A percentile compares a stretch with the other conserved stretches of the same genome.
Evolutionary conservation across 139 green algal species (phyloP).

Genomic region (Micractinium sp.): DNA sequence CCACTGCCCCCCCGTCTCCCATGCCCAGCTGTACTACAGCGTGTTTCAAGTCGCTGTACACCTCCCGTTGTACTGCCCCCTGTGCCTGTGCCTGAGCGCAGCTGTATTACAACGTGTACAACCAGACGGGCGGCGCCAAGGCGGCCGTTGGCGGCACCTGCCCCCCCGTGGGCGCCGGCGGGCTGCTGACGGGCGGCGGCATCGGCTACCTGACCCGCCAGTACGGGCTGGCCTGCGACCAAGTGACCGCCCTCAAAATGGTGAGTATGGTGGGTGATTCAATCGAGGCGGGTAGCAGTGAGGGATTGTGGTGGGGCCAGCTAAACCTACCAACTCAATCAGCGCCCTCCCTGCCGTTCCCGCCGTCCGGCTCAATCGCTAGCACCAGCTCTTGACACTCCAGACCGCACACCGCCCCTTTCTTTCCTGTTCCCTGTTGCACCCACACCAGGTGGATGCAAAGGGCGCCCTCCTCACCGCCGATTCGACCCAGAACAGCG

Average conservation of each 20-base stretch:
- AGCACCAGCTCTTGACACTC: no score
- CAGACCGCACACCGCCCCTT: no score
- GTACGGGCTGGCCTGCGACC: conserved; percentile 24
- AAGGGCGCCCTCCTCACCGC: neutral
- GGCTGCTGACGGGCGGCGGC: conserved; percentile 5
- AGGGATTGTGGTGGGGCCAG: neutral
- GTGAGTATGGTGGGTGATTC: neutral
- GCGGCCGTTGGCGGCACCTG: conserved; percentile 18
- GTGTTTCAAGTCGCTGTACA: no score
- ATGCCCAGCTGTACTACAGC: no score
- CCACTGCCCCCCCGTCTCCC: no score
- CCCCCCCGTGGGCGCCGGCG: conserved; percentile 19
- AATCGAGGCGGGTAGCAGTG: neutral
- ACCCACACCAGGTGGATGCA: conserved; percentile 7
- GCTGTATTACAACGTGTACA: neutral
- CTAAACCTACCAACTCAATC: no score
- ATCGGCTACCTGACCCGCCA: conserved; percentile 22
- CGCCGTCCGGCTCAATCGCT: no score
- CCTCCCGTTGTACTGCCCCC: neutral
- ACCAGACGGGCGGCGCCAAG: neutral
- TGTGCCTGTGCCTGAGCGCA: neutral
- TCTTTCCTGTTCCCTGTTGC: neutral
- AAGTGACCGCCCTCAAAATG: neutral
- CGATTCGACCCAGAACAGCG: neutral
- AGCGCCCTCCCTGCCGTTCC: no score